Evolutionary conservation across 2,329 filamentous ascomycete species (phyloP).

Genomic region (Paraphoma sp.): DNA sequence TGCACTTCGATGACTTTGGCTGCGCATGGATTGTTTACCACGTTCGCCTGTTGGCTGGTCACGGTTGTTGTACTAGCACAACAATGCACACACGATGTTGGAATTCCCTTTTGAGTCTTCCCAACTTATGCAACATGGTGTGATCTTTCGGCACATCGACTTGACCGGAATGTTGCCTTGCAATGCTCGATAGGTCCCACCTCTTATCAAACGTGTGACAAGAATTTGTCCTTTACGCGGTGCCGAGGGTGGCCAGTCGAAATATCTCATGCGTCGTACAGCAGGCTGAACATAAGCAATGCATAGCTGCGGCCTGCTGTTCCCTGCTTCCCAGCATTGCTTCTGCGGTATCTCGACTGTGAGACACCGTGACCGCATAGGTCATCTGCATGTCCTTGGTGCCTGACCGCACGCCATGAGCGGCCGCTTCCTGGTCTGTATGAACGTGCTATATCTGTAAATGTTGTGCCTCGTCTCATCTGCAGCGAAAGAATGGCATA

Average conservation of each 20-base stretch:
- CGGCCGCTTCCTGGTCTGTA: not conserved
- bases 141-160: too few relatives aligned
- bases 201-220: too few relatives aligned
- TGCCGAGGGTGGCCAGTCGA: too few relatives aligned
- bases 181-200: too few relatives aligned
- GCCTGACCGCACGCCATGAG: slow-evolving; percentile 13
- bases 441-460: not conserved
- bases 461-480: not conserved
- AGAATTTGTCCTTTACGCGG: too few relatives aligned
- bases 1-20: not conserved
- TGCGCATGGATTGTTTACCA: too few relatives aligned
- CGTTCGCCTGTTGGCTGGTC: too few relatives aligned
- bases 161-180: too few relatives aligned
- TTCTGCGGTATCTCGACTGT: slow-evolving; percentile 14
- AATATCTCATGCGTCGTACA: not conserved
- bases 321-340: not conserved
- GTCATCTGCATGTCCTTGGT: slow-evolving; percentile 33
- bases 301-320: slow-evolving; percentile 2
- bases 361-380: slow-evolving; percentile 39
- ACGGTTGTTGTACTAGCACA: too few relatives aligned
- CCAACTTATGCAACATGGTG: too few relatives aligned
- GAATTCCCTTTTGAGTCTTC: too few relatives aligned
- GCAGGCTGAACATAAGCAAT: not conserved
- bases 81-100: too few relatives aligned
- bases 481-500: slow-evolving; percentile 33